Evolutionary conservation across 495 filamentous ascomycete species (phyloP).

Genomic region (Xylaria longipes): DNA sequence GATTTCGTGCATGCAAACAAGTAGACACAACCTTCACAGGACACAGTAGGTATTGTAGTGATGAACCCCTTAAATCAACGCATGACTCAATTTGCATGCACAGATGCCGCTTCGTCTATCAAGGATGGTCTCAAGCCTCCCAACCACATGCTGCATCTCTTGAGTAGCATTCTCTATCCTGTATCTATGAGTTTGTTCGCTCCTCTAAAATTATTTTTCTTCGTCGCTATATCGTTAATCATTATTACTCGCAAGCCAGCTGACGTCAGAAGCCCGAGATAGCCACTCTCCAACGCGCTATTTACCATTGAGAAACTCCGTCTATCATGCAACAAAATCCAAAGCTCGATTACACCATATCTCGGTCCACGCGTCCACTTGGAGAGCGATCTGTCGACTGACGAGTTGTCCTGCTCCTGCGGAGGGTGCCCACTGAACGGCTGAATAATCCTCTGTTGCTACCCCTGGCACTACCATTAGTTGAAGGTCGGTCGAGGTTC

Average conservation of each 20-base stretch:
- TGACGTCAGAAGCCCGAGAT: background rate
- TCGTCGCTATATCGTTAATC: slow-evolving; percentile 19
- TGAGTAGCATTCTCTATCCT: background rate
- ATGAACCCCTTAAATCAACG: background rate
- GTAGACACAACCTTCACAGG: background rate
- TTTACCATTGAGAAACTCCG: background rate
- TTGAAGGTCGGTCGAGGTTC: slow-evolving; percentile 28
- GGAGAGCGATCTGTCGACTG: slow-evolving; percentile 16
- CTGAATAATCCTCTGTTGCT: slow-evolving; percentile 26
- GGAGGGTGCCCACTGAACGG: slow-evolving; percentile 25
- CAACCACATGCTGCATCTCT: background rate
- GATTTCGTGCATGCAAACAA: background rate
- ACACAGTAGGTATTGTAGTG: background rate
- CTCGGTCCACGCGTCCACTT: slow-evolving; percentile 16
- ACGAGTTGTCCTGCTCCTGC: background rate
- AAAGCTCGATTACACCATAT: slow-evolving; percentile 31
- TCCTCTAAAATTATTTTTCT: background rate
- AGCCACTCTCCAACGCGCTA: background rate
- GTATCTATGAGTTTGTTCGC: background rate
- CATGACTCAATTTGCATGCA: background rate
- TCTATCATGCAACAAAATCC: no score
- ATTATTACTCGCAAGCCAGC: background rate
- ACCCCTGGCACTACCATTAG: slow-evolving; percentile 27
- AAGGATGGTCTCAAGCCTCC: background rate
- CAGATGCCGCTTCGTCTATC: background rate